Conservation (phyloP, 1,284 basidiomycete genomes). For the Ganoderma sinense region DNA sequence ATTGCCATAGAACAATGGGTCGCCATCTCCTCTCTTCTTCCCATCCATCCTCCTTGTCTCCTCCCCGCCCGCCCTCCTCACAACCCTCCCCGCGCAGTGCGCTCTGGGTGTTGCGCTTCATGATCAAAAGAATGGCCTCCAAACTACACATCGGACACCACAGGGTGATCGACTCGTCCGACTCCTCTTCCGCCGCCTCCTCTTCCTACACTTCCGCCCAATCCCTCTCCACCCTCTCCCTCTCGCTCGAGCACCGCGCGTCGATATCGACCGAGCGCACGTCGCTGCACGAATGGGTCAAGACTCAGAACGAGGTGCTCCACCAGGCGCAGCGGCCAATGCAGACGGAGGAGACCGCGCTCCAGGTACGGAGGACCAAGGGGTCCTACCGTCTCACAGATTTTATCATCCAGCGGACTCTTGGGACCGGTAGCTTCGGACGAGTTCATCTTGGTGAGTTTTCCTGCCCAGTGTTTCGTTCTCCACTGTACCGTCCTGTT, state of each 20-base stretch:
- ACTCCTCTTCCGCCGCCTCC: conserved; percentile 32
- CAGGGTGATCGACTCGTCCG: conserved; percentile 30
- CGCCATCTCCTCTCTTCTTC: conserved; percentile 17
- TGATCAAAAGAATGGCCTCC: conserved; percentile 55
- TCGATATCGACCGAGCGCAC: conserved; percentile 73
- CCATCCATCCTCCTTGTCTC: conserved; percentile 14
- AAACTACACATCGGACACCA: conserved; percentile 44
- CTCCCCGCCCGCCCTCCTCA: conserved; percentile 8
- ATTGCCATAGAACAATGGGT: conserved; percentile 29
- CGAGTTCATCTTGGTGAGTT: conserved; percentile 88
- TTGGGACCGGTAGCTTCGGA: conserved; percentile 95
- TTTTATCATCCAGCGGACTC: conserved; percentile 79
- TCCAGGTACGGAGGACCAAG: conserved; percentile 53
- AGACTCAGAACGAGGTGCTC: conserved; percentile 32
- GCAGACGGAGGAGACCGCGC: conserved; percentile 6
- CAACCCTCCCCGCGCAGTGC: conserved; percentile 22
- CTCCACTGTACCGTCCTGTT: not conserved
- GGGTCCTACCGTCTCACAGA: conserved; percentile 75
- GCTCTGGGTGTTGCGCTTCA: conserved; percentile 28
- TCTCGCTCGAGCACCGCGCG: conserved; percentile 52
- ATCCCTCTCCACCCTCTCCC: conserved; percentile 30
- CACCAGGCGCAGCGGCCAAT: conserved; percentile 15
- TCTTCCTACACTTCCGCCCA: conserved; percentile 26
- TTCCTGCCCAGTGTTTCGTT: not conserved
- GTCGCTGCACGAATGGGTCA: conserved; percentile 60